Percentiles rank a stretch among this genome's conserved stretches.
These are phyloP conservation scores for Cordyceps cicadae DNA, from an alignment of 2,329 filamentous ascomycete species.

Conservation along the genomic window DNA sequence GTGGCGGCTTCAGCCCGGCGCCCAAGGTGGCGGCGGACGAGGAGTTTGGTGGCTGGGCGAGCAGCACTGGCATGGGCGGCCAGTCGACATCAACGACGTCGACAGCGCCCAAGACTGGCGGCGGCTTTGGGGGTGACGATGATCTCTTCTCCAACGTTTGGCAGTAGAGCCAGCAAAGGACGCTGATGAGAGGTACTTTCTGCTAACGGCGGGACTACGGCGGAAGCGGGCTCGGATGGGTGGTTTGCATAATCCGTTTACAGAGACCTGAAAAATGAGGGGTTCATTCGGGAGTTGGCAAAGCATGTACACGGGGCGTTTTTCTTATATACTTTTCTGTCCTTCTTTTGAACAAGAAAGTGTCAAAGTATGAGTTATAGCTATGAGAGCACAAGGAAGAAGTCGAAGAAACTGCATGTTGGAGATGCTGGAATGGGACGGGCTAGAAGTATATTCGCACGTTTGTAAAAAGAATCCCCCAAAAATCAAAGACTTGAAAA, in stretches of 20 bases:
- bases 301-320: slow-evolving; percentile 10
- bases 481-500: neutral
- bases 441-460: neutral
- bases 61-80: slow-evolving; percentile 45
- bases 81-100: slow-evolving; percentile 24
- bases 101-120: slow-evolving; percentile 45
- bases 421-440: neutral
- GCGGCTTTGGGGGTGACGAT: slow-evolving; percentile 60
- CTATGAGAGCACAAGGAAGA: neutral
- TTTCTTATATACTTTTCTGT: neutral
- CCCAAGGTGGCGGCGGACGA: slow-evolving; percentile 79
- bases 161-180: slow-evolving; percentile 47
- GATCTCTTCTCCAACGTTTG: slow-evolving; percentile 96
- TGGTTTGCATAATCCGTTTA: neutral
- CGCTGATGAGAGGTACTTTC: neutral
- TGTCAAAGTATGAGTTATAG: neutral
- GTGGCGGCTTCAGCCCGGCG: slow-evolving; percentile 55
- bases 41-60: slow-evolving; percentile 93
- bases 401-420: neutral
- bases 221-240: neutral
- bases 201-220: neutral
- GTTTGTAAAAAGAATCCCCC: neutral
- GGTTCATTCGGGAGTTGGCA: slow-evolving; percentile 3
- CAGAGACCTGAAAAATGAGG: neutral
- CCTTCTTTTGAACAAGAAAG: neutral